Base-by-base conservation (phyloP, 495 filamentous ascomycete genomes). In the Jackrogersella multiformis region DNA sequence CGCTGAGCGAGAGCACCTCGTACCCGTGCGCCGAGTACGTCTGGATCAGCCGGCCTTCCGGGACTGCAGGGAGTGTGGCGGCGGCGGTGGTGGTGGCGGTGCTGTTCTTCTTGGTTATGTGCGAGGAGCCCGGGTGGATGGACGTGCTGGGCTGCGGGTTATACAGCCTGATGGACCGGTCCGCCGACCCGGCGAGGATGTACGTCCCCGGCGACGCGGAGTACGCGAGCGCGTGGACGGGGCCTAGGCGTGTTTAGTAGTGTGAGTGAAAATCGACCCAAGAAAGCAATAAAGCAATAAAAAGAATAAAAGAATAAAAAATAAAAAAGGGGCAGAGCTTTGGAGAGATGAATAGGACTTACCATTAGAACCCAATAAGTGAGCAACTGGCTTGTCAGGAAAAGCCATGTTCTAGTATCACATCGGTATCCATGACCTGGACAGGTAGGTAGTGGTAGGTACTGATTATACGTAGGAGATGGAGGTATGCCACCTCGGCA, bases 21-120 rank as follows among this genome's bases (percentile, higher is more conserved):
- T 98, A 93, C 67, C 91, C 92, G 81, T 99, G 95, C 2, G 91
- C 90, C 56, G 89, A 79, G 81, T 96, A 98, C 44, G 87, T 89
- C 75, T 97, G 92, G 77, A 98, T 90, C 0, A 92, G 88, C 24
- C 77, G 54, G 72, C 74, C 76, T 66, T 61, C 45, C 55, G 78
- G 78, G 62, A 77, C 62, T 61, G 42, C 38, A 2, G 28, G 32
- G 15, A 55, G 55, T 30, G 26, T 30, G n/a, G n/a, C n/a, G n/a
- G n/a, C n/a, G n/a, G n/a, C n/a, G n/a, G n/a, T n/a, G n/a, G n/a
- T n/a, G n/a, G n/a, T n/a, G 48, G 18, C 12, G 13, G 46, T 6
- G 30, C 6, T 30, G 69, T 41, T 30, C 58, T 71, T 70, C 61
- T 67, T 66, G 68, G 61, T 45, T 20, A 80, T 79, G 56, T 81